phyloP scores from a whole-genome alignment of 73 alveolate species.

The Tetrahymena malaccensis region DNA sequence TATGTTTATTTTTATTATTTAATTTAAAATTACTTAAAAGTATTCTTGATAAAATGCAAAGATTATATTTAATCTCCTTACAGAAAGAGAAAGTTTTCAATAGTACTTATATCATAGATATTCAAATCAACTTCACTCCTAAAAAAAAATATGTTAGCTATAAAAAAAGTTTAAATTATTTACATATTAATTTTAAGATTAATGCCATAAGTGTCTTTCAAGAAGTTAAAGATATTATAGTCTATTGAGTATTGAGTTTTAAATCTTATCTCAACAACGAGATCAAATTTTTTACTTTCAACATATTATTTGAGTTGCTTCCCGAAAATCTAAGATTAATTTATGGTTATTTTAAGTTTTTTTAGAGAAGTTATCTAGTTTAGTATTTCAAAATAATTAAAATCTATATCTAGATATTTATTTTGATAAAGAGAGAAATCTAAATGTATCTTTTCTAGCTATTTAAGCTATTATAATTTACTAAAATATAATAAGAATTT shows the following conservation, averaged over 20 bases:
- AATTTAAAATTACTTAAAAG: not conserved
- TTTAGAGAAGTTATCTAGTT: not conserved
- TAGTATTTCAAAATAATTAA: not conserved
- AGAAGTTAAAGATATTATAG: not conserved
- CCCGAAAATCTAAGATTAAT: not conserved
- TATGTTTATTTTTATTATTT: too few species aligned
- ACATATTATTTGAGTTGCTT: not conserved
- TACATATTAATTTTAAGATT: not conserved
- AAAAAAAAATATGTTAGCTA: too few species aligned
- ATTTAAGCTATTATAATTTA: not conserved
- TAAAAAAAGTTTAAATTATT: not conserved
- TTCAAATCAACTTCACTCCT: not conserved
- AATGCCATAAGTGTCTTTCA: not conserved
- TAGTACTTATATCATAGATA: not conserved
- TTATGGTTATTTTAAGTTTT: not conserved
- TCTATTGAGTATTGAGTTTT: not conserved
- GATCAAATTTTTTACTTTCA: not conserved
- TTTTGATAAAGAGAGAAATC: not conserved
- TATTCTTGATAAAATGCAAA: not conserved
- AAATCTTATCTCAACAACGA: not conserved
- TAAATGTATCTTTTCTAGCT: not conserved
- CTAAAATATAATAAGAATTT: not conserved
- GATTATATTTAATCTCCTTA: not conserved
- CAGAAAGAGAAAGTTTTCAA: not conserved
- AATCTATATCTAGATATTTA: not conserved